These are phyloP conservation scores for Hypoxylon sp. DNA, from an alignment of 2,329 filamentous ascomycete genomes.

Conservation along the genomic window DNA sequence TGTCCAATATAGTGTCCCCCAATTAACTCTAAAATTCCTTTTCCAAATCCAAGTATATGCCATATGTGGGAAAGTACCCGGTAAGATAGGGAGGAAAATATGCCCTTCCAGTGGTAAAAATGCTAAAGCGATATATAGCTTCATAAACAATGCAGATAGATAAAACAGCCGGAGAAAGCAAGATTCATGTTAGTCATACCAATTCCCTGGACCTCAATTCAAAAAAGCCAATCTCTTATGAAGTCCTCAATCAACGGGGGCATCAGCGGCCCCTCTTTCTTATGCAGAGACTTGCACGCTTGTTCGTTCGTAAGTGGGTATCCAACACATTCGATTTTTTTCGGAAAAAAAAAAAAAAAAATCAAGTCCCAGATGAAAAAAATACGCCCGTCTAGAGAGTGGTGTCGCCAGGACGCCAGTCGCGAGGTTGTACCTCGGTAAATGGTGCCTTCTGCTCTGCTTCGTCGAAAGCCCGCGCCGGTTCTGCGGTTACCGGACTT, in stretches of 20 bases:
- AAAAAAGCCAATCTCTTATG: conserved; percentile 25
- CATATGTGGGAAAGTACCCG: conserved; percentile 2
- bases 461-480: conserved; percentile 27
- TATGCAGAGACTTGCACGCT: not conserved
- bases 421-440: conserved; percentile 34
- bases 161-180: conserved; percentile 9
- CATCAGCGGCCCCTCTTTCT: not conserved
- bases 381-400: conserved; percentile 26
- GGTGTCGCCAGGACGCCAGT: conserved; percentile 21
- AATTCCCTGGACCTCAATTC: conserved; percentile 9
- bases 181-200: conserved; percentile 21
- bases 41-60: not conserved
- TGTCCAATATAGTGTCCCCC: conserved; percentile 8
- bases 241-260: conserved; percentile 1
- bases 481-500: not conserved
- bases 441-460: conserved; percentile 42
- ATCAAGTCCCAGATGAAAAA: not conserved
- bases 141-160: conserved; percentile 16
- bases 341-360: conserved; percentile 2
- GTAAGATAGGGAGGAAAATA: conserved; percentile 4
- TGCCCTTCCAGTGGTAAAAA: conserved; percentile 25
- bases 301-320: conserved; percentile 21
- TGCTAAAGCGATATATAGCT: conserved; percentile 4
- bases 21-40: not conserved
- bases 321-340: conserved; percentile 24